Conservation (phyloP, 2,329 filamentous ascomycete genomes). For the Alternaria atra region DNA sequence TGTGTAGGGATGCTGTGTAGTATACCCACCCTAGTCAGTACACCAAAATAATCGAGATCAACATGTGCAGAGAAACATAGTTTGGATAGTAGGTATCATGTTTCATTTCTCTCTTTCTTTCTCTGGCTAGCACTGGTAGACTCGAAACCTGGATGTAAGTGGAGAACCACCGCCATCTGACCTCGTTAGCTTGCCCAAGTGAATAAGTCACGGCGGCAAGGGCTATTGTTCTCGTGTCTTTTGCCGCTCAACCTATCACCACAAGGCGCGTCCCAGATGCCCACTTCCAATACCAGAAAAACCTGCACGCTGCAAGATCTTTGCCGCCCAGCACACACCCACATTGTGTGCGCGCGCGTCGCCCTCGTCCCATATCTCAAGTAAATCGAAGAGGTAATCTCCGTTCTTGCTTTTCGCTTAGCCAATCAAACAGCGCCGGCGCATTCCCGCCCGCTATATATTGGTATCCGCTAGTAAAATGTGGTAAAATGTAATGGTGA, state of each 20-base stretch:
- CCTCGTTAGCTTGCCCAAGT: conserved; percentile 1
- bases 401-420: conserved; percentile 11
- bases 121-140: neutral
- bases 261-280: conserved; percentile 2
- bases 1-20: conserved; percentile 10
- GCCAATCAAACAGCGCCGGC: conserved; percentile 25
- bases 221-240: conserved; percentile 2
- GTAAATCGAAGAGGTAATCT: conserved; percentile 14
- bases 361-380: neutral
- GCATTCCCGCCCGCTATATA: neutral
- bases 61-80: neutral
- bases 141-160: neutral
- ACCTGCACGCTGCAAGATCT: conserved; percentile 7
- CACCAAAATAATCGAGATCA: neutral
- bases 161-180: conserved; percentile 5
- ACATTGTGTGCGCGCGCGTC: neutral
- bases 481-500: conserved; percentile 9
- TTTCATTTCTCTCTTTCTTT: conserved; percentile 4
- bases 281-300: neutral
- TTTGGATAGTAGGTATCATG: conserved; percentile 2
- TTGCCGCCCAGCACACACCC: conserved; percentile 15
- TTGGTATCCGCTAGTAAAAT: conserved; percentile 17
- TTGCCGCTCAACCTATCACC: conserved; percentile 3
- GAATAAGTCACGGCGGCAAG: neutral
- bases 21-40: conserved; percentile 4